These are phyloP conservation scores for Salinomyces thailandicus DNA, from an alignment of 2,329 filamentous ascomycete species.

Conservation along the genomic window DNA sequence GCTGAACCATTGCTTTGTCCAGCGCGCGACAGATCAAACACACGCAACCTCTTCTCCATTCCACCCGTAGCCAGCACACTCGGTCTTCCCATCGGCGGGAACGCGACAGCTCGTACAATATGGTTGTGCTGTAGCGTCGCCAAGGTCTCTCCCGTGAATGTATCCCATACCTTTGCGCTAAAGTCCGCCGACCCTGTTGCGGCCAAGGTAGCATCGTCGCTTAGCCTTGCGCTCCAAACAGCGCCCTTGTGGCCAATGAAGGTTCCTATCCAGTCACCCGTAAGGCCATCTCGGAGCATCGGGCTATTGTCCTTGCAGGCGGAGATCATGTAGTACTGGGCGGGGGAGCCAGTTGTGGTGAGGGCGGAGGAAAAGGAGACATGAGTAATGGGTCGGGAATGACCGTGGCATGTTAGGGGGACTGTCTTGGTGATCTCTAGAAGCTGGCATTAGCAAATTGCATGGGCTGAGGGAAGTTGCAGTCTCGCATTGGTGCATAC, in stretches of 20 bases:
- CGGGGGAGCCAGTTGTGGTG: slow-evolving; percentile 13
- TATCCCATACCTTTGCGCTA: slow-evolving; percentile 87
- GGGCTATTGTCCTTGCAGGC: slow-evolving; percentile 82
- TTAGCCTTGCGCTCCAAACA: slow-evolving; percentile 90
- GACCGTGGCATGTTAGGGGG: slow-evolving; percentile 86
- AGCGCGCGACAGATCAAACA: slow-evolving; percentile 71
- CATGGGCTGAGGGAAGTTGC: not conserved
- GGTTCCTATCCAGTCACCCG: slow-evolving; percentile 95
- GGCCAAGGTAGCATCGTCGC: slow-evolving; percentile 74
- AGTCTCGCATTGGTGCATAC: slow-evolving; percentile 8
- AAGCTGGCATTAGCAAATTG: not conserved
- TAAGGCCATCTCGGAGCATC: slow-evolving; percentile 93
- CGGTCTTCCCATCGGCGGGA: slow-evolving; percentile 49
- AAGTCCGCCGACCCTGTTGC: slow-evolving; percentile 95
- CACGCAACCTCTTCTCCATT: slow-evolving; percentile 89
- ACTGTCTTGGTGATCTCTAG: slow-evolving; percentile 51
- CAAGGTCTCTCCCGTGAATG: slow-evolving; percentile 80
- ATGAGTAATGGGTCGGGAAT: slow-evolving; percentile 85
- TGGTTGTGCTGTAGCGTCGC: slow-evolving; percentile 85
- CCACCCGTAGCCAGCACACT: slow-evolving; percentile 81
- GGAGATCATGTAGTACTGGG: slow-evolving; percentile 74
- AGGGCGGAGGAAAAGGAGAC: slow-evolving; percentile 78
- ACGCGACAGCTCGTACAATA: slow-evolving; percentile 88
- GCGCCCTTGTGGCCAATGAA: slow-evolving; percentile 98
- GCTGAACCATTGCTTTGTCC: slow-evolving; percentile 13